phyloP scores from a whole-genome alignment of 1,284 basidiomycete genomes.

The Ustilago hordei region DNA sequence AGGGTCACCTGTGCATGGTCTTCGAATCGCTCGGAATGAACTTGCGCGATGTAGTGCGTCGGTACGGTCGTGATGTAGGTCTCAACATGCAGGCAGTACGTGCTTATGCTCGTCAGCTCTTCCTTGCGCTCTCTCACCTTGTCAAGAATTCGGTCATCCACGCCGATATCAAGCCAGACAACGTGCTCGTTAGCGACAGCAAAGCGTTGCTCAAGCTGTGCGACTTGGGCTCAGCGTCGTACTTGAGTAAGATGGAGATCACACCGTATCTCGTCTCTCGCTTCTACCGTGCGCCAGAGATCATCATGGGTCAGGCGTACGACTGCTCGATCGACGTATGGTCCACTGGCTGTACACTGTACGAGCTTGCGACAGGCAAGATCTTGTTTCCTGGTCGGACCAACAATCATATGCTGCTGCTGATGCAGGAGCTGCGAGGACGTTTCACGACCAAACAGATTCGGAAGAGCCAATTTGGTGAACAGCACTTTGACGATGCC shows the following conservation, averaged over 20 bases:
- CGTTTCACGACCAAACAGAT: conserved; percentile 93
- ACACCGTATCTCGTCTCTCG: conserved; percentile 97
- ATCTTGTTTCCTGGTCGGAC: conserved; percentile 96
- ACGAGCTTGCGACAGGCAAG: conserved; percentile 97
- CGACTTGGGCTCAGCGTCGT: conserved; percentile 94
- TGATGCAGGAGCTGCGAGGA: conserved; percentile 88
- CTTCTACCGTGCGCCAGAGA: conserved; percentile 98
- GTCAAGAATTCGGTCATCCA: conserved; percentile 94
- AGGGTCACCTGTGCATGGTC: conserved; percentile 94
- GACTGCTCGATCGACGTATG: conserved; percentile 94
- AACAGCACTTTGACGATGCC: conserved; percentile 92
- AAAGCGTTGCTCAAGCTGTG: conserved; percentile 95
- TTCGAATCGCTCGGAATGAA: conserved; percentile 97
- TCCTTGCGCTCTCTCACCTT: conserved; percentile 85
- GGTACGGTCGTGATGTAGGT: conserved; percentile 98
- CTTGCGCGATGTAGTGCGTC: conserved; percentile 94
- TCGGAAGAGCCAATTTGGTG: conserved; percentile 91
- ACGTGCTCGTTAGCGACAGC: conserved; percentile 79
- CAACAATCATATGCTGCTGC: conserved; percentile 93
- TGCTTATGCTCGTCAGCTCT: conserved; percentile 95
- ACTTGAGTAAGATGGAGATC: conserved; percentile 93
- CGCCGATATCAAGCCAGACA: conserved; percentile 80
- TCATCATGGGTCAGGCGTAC: conserved; percentile 95
- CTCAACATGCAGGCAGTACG: conserved; percentile 96
- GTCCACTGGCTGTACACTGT: conserved; percentile 97